Evolutionary conservation across 148 eudicot genomes (phyloP).

Genomic region (Vaccinium darrowii): DNA sequence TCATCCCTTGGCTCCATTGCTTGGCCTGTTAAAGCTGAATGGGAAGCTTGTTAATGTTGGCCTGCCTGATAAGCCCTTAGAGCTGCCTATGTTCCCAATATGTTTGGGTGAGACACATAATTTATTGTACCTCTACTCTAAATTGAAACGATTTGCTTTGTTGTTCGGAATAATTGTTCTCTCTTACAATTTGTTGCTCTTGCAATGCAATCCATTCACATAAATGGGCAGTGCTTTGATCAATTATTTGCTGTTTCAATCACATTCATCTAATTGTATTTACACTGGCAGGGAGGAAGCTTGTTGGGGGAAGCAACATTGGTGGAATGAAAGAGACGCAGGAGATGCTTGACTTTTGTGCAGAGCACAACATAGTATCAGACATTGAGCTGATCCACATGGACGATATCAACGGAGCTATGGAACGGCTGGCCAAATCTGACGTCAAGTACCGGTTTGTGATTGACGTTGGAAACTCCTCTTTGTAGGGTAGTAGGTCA

Average conservation of each 20-base stretch:
- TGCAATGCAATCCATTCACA: neutral
- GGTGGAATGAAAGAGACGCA: constrained; percentile 73
- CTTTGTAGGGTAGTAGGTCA: constrained; percentile 15
- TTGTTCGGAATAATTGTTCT: neutral
- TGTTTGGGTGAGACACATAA: constrained; percentile 38
- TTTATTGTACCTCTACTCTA: neutral
- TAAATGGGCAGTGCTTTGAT: neutral
- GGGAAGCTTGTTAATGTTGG: constrained; percentile 64
- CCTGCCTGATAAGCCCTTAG: constrained; percentile 54
- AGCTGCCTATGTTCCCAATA: constrained; percentile 51
- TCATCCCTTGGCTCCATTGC: constrained; percentile 57
- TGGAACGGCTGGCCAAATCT: constrained; percentile 55
- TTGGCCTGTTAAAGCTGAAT: constrained; percentile 50
- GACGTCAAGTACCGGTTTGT: constrained; percentile 70
- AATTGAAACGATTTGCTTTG: neutral
- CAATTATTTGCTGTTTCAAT: neutral
- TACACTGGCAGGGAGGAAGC: constrained; percentile 40
- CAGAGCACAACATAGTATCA: constrained; percentile 44
- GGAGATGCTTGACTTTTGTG: constrained; percentile 66
- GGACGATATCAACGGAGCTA: constrained; percentile 46
- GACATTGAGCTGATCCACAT: constrained; percentile 57
- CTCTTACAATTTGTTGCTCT: neutral
- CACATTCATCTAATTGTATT: neutral
- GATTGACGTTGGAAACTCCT: constrained; percentile 55
- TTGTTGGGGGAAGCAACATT: constrained; percentile 56